Conservation (phyloP, 345 rosid species). For the Citrus medica region DNA sequence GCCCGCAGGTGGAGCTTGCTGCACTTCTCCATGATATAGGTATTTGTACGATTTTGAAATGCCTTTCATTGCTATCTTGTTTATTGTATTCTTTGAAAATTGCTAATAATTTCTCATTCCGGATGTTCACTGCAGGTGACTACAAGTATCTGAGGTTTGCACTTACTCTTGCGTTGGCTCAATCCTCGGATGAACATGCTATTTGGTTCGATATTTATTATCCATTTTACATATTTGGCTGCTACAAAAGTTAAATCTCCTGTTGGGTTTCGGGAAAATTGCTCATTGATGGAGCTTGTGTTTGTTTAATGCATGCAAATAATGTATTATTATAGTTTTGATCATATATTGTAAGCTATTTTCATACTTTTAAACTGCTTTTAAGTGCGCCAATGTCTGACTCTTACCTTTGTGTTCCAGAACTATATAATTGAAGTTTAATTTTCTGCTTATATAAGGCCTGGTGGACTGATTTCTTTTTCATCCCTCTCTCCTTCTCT, state of each 20-base stretch:
- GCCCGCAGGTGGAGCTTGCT: conserved; percentile 73
- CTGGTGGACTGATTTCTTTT: background rate
- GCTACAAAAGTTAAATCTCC: background rate
- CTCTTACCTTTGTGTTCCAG: background rate
- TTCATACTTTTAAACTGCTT: background rate
- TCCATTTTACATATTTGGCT: background rate
- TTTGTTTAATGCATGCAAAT: background rate
- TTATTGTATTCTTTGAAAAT: background rate
- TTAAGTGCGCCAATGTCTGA: background rate
- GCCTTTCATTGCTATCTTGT: background rate
- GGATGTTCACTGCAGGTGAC: conserved; percentile 52
- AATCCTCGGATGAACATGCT: background rate
- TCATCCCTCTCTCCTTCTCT: background rate
- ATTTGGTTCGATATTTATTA: background rate
- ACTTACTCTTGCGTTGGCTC: background rate
- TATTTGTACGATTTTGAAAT: background rate
- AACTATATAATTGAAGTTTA: background rate
- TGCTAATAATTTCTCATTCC: conserved; percentile 8
- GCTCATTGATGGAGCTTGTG: background rate
- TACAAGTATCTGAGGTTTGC: conserved; percentile 78
- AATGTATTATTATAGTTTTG: background rate
- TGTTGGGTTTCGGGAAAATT: background rate
- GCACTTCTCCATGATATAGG: conserved; percentile 92
- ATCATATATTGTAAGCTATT: background rate
- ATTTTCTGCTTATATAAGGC: background rate